These are phyloP conservation scores for Craterostigma plantagineum DNA, from an alignment of 257 asterid species.

Conservation along the genomic window DNA sequence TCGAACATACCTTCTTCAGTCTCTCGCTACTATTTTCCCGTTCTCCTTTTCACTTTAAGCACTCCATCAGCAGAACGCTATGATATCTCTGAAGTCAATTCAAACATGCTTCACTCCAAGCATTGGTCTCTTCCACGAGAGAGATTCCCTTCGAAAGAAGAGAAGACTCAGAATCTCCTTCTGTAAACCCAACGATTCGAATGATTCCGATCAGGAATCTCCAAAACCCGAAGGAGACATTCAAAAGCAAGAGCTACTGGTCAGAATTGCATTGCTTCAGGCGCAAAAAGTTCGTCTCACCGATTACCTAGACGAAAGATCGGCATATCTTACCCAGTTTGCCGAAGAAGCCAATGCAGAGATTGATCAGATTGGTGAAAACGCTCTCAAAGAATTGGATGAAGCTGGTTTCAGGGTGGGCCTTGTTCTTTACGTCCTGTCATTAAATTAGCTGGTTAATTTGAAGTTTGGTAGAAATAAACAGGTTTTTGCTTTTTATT, in stretches of 20 bases:
- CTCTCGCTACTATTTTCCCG: background rate
- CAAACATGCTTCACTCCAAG: slow-evolving; percentile 35
- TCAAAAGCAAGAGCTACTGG: slow-evolving; percentile 75
- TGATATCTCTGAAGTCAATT: slow-evolving; percentile 51
- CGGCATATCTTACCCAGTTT: slow-evolving; percentile 55
- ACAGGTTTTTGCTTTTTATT: slow-evolving; percentile 3
- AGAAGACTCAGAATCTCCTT: slow-evolving; percentile 9
- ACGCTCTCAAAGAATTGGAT: slow-evolving; percentile 70
- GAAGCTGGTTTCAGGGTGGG: slow-evolving; percentile 72
- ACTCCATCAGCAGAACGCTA: slow-evolving; percentile 11
- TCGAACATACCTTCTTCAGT: no score
- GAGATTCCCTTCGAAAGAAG: slow-evolving; percentile 19
- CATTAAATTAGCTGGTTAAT: background rate
- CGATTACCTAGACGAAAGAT: slow-evolving; percentile 70
- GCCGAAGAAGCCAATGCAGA: slow-evolving; percentile 85
- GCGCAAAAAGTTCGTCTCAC: slow-evolving; percentile 69
- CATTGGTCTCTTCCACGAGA: no score
- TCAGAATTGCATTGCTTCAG: slow-evolving; percentile 65
- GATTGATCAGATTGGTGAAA: slow-evolving; percentile 73
- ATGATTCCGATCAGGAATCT: slow-evolving; percentile 24
- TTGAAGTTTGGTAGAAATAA: slow-evolving; percentile 1
- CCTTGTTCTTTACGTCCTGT: no score
- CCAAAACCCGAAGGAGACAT: slow-evolving; percentile 40
- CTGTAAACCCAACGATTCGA: slow-evolving; percentile 32
- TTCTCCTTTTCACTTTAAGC: background rate